phyloP scores from a whole-genome alignment of 164 flowering plant species.

The Vitis rotundifolia region DNA sequence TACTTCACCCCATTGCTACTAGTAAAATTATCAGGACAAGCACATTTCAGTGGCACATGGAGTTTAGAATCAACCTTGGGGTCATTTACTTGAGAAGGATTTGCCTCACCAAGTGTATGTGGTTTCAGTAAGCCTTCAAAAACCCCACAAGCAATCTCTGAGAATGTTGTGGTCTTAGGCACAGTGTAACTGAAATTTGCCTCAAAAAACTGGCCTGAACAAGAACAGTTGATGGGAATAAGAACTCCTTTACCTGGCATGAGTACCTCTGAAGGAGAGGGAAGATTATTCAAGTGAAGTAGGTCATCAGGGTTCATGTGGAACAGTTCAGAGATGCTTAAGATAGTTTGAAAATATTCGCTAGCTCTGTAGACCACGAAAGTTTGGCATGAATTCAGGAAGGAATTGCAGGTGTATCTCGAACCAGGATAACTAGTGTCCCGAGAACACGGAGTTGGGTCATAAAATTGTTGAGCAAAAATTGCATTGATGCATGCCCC shows the following conservation, averaged over 20 bases:
- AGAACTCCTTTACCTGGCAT: slow-evolving; percentile 16
- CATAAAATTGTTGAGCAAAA: too few relatives aligned
- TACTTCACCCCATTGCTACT: slow-evolving; percentile 5
- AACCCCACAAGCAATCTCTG: slow-evolving; percentile 21
- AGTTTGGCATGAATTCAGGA: slow-evolving; percentile 9
- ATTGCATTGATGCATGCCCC: background rate
- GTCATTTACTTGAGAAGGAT: background rate
- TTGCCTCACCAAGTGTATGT: slow-evolving; percentile 10
- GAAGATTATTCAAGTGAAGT: slow-evolving; percentile 9
- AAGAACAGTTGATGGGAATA: slow-evolving; percentile 18
- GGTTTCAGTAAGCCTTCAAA: slow-evolving; percentile 23
- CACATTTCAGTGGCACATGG: slow-evolving; percentile 25
- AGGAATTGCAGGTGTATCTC: slow-evolving; percentile 18
- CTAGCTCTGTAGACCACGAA: slow-evolving; percentile 20
- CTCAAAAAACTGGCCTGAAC: slow-evolving; percentile 11
- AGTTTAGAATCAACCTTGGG: slow-evolving; percentile 7
- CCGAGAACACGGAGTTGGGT: background rate
- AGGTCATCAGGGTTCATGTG: background rate
- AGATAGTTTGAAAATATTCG: slow-evolving; percentile 17
- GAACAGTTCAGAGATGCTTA: slow-evolving; percentile 13
- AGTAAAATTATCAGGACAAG: slow-evolving; percentile 20
- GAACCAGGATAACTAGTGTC: slow-evolving; percentile 10
- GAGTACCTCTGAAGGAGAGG: slow-evolving; percentile 12
- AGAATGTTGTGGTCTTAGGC: background rate
- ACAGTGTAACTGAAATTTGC: slow-evolving; percentile 19